Base-by-base conservation (phyloP, 2,329 filamentous ascomycete genomes). In the Diaporthe sp. region DNA sequence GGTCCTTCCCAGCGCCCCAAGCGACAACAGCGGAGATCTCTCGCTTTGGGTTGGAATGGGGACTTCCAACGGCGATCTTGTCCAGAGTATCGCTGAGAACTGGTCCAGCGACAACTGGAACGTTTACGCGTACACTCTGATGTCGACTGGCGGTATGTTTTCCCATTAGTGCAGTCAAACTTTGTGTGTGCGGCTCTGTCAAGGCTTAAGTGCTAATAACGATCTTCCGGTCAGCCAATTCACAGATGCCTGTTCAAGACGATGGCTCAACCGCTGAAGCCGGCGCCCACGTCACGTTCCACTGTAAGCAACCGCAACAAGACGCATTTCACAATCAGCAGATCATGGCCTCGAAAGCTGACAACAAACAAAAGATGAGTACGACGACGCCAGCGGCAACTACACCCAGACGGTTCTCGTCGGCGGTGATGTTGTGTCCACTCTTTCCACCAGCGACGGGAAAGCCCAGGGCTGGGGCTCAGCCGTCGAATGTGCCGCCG, bases 401-500 rank as follows among this genome's bases (percentile, higher is more conserved):
- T 86, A 86, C 78, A 85, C 84, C 4, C 85, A 86, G 77, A 79
- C 78, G 22, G 83, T 86, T 39, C 79, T 78, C 0, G 76, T 86
- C 25, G 84, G 86, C 73, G 73, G 68, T 34, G 46, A 53, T 4
- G 61, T 75, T 53, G 83, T 88, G 39, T 85, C 85, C 0, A 86
- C 82, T 0, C 82, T 88, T 4, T 87, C 86, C 2, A 88, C 87
- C 61, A 84, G 81, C 69, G 83, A 84, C 74, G 85, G 83, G 25
- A 78, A 85, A 9, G 85, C 85, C 4, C 78, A 83, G 80, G 85
- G 86, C 76, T 87, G 85, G 82, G 86, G 85, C 2, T 85, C 82
- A 51, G 83, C 86, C 0, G 83, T 87, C 25, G 90, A 94, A 81
- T 91, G 91, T 82, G 94, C 92, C 72, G 92, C 92, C 82, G 93